Evolutionary conservation across 2,329 filamentous ascomycete species (phyloP), one percentile per base, ranked within the genome.

Genomic region (Fusarium sublunatum): DNA sequence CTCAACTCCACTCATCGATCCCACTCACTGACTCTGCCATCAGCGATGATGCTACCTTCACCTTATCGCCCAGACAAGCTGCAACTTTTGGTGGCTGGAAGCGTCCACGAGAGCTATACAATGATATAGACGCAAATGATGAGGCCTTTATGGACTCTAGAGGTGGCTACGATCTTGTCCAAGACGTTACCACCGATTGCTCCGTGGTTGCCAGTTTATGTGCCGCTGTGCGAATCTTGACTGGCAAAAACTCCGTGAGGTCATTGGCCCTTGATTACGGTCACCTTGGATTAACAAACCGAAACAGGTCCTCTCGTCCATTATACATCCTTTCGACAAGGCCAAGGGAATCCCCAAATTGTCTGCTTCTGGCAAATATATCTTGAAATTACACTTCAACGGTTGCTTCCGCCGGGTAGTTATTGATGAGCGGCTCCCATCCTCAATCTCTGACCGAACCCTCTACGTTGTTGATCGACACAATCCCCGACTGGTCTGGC

Each of bases 121-220:
- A 45, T 6, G 35, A 55, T 9, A 39, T 56, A 7, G 50, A 73
- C 70, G 63, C 63, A 32, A 73, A 72, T 4, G 82, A 71, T 22
- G 69, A 74, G 12, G 53, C 81, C 12, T 78, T 85, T 10, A 91
- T 91, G 87, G 76, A 78, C 42, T 80, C 83, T 13, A 76, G 78
- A 7, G 77, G 82, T 8, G 82, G 85, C 12, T 87, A 91, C 60
- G 94, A 99, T 75, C 84, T 99, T 7, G 93, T 97, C 3, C 95
- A 99, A 76, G 95, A 99, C 76, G 88, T 96, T 57, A 93, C 94
- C 6, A 96, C 94, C 1, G 95, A 99, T 75, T 99, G 95, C 73
- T 98, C 95, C 2, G 94, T 99, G 4, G 94, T 99, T 26, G 95
- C 95, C 13, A 97, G 95, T 74, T 83, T 99, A 6, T 97, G 93